Percentiles rank a stretch among this genome's conserved stretches.
phyloP scores from a whole-genome alignment of 805 yeast genomes.

The Grigorovia yakushimaensis region DNA sequence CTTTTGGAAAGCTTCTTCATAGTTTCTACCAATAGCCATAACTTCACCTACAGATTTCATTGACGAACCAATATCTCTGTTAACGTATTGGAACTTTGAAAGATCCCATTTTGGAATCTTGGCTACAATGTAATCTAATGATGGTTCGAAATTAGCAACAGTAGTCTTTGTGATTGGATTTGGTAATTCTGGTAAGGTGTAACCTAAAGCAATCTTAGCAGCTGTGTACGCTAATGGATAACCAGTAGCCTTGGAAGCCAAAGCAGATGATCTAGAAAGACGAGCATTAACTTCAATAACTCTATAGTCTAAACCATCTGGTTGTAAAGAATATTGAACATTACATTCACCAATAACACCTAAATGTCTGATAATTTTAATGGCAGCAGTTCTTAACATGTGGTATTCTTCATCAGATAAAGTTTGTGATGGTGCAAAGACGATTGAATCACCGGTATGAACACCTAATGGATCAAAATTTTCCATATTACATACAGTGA shows the following conservation, averaged over 20 bases:
- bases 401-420: constrained; percentile 94
- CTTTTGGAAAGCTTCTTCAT: constrained; percentile 96
- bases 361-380: constrained; percentile 91
- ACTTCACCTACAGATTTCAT: constrained; percentile 99
- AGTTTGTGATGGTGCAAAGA: constrained; percentile 97
- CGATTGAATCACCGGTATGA: constrained; percentile 98
- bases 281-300: constrained; percentile 97
- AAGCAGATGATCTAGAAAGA: constrained; percentile 91
- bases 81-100: constrained; percentile 89
- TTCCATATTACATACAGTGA: constrained; percentile 98
- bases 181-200: constrained; percentile 89
- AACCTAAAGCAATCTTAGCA: constrained; percentile 91
- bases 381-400: constrained; percentile 96
- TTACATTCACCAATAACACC: constrained; percentile 99
- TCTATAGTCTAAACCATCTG: constrained; percentile 90
- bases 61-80: constrained; percentile 86
- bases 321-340: constrained; percentile 93
- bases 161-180: constrained; percentile 96
- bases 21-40: constrained; percentile 96
- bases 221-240: constrained; percentile 98
- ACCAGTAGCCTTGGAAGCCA: constrained; percentile 98
- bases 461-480: constrained; percentile 97
- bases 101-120: constrained; percentile 99
- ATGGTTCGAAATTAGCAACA: constrained; percentile 93
- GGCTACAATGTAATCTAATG: constrained; percentile 91